Base-by-base conservation (phyloP, 352 stramenopile species). In the Globisporangium alternatum region DNA sequence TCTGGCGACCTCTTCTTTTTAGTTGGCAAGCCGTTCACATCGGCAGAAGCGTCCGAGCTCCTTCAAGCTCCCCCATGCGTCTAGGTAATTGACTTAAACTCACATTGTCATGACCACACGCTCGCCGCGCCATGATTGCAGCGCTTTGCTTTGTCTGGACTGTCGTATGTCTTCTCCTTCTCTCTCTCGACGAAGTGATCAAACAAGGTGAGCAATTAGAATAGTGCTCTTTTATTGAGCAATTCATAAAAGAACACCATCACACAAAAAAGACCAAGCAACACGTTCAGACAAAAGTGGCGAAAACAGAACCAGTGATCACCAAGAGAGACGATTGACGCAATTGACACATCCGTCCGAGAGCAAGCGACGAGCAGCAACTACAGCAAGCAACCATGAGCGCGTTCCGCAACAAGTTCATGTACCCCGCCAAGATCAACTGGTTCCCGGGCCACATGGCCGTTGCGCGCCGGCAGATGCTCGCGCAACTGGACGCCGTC, bases 401-500 rank as follows among this genome's bases (percentile, higher is more conserved):
- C 56, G 72, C 62, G 58, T 91, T 93, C 71, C 81, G 85, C 49
- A 81, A 73, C 71, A 87, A 82, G 72, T 93, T 93, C 67, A 65
- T 83, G 75, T 89, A 86, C 53, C 83, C 83, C 22, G 69, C 72
- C 64, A 91, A 93, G 74, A 87, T 95, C 57, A 95, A 95, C 63
- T 96, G 87, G 87, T 96, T 96, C 64, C 87, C 87, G 31, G 87
- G 87, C 33, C 88, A 96, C 72, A 94, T 96, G 86, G 85, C 86
- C 8, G 63, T 85, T 5, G 88, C 85, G n/a, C 70, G 82, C 41
- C 80, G 82, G 55, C 82, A 90, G 68, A 94, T 96, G 81, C 70
- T 89, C 59, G 81, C 84, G 25, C 83, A 94, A 62, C 72, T 96
- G 66, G 83, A 96, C 60, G 65, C 80, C 0, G 80, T 93, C 33